These are phyloP conservation scores for Westerdykella ornata DNA, from an alignment of 2,329 filamentous ascomycete species.

Conservation along the genomic window DNA sequence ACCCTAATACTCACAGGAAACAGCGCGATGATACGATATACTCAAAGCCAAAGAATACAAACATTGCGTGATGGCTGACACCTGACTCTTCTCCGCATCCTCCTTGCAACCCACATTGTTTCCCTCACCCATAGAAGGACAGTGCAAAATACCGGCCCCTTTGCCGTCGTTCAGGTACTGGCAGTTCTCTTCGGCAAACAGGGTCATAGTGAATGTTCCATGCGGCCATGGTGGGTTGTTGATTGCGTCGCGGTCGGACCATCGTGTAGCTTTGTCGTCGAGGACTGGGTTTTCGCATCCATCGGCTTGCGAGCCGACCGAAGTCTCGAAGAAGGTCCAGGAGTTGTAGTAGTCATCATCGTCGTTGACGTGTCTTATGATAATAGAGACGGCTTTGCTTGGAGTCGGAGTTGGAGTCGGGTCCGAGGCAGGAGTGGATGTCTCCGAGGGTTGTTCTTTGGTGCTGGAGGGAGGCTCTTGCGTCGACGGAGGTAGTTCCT, in stretches of 20 bases:
- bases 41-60: not conserved
- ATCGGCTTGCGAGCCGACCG: not conserved
- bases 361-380: not conserved
- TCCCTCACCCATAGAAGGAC: slow-evolving; percentile 1
- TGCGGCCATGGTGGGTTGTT: slow-evolving; percentile 2
- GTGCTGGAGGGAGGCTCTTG: not conserved
- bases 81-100: slow-evolving; percentile 1
- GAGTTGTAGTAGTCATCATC: not conserved
- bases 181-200: not conserved
- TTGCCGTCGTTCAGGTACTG: not conserved
- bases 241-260: slow-evolving; percentile 1
- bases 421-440: not conserved
- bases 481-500: not conserved
- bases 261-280: slow-evolving; percentile 1
- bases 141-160: not conserved
- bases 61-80: not conserved
- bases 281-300: not conserved
- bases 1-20: not conserved
- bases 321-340: slow-evolving; percentile 1
- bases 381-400: slow-evolving; percentile 1
- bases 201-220: not conserved
- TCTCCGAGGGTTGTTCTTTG: not conserved
- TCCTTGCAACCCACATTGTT: slow-evolving; percentile 1
- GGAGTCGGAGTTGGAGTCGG: not conserved
- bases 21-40: not conserved